Evolutionary conservation across 2,329 filamentous ascomycete genomes (phyloP).

Genomic region (Paraconiothyrium sp.): DNA sequence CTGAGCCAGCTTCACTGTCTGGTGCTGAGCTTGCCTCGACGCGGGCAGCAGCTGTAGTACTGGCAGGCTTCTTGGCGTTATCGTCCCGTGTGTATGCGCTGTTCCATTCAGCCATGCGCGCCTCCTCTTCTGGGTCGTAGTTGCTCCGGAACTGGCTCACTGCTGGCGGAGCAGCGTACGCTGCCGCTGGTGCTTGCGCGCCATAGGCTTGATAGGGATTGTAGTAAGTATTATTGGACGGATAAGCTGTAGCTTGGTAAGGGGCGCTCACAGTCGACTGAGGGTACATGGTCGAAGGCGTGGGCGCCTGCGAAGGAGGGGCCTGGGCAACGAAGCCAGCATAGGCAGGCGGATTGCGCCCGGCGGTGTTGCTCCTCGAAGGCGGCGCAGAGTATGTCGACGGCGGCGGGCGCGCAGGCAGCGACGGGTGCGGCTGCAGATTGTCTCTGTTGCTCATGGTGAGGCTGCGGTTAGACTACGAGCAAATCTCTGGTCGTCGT

Average conservation of each 20-base stretch:
- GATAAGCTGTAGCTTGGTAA: conserved; percentile 52
- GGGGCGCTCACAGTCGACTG: conserved; percentile 54
- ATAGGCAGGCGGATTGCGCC: conserved; percentile 51
- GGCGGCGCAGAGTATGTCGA: conserved; percentile 70
- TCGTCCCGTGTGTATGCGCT: conserved; percentile 81
- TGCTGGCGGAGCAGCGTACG: conserved; percentile 29
- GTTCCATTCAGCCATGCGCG: conserved; percentile 94
- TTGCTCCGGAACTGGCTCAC: conserved; percentile 37
- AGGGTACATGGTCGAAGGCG: conserved; percentile 47
- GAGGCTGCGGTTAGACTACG: conserved; percentile 2
- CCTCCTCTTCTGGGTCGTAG: conserved; percentile 82
- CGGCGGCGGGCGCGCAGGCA: conserved; percentile 80
- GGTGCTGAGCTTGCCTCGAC: conserved; percentile 43
- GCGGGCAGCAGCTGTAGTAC: conserved; percentile 52
- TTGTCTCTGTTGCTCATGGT: conserved; percentile 31
- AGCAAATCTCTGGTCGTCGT: conserved; percentile 10
- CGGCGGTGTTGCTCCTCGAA: conserved; percentile 52
- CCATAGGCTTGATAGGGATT: conserved; percentile 75
- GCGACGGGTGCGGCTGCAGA: conserved; percentile 64
- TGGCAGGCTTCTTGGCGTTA: conserved; percentile 54
- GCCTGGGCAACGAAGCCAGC: conserved; percentile 59
- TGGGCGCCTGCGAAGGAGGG: conserved; percentile 47
- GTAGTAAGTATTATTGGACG: conserved; percentile 58
- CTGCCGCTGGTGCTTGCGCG: conserved; percentile 44
- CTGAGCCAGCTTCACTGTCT: conserved; percentile 57